Conservation (phyloP, 805 yeast genomes). For the Tetrapisispora arboricola region DNA sequence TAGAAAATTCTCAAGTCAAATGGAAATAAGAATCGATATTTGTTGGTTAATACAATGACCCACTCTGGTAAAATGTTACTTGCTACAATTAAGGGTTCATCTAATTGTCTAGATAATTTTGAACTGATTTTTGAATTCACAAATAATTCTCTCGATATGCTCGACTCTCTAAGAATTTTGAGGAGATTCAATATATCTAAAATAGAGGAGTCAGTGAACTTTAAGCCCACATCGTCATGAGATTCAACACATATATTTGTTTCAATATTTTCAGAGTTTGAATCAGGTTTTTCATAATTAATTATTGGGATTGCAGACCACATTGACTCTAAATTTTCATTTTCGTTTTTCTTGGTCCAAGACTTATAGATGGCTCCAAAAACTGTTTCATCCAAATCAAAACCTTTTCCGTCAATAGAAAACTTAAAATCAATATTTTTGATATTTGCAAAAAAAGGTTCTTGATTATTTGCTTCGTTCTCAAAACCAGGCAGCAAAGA, state of each 20-base stretch:
- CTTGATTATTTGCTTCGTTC: neutral
- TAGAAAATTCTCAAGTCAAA: conserved; percentile 68
- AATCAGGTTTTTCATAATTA: conserved; percentile 32
- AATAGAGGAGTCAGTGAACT: conserved; percentile 19
- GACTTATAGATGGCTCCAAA: conserved; percentile 62
- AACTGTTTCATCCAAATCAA: conserved; percentile 60
- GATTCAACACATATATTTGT: neutral
- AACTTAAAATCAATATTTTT: conserved; percentile 38
- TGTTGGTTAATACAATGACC: conserved; percentile 63
- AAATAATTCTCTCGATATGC: conserved; percentile 32
- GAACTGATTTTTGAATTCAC: conserved; percentile 76
- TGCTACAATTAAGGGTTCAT: conserved; percentile 80
- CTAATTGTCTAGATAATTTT: conserved; percentile 75
- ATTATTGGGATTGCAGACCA: conserved; percentile 52
- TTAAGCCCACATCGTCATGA: neutral
- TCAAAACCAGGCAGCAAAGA: conserved; percentile 13
- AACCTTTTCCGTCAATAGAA: conserved; percentile 41
- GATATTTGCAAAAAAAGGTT: neutral
- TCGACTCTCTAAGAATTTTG: conserved; percentile 18
- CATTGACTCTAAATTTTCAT: conserved; percentile 35
- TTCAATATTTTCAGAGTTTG: neutral
- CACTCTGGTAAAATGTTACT: conserved; percentile 81
- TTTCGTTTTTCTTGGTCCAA: conserved; percentile 29
- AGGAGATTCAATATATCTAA: conserved; percentile 12
- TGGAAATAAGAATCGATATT: conserved; percentile 77